phyloP scores from a whole-genome alignment of 441 rosid species.

The Jatropha podagrica region DNA sequence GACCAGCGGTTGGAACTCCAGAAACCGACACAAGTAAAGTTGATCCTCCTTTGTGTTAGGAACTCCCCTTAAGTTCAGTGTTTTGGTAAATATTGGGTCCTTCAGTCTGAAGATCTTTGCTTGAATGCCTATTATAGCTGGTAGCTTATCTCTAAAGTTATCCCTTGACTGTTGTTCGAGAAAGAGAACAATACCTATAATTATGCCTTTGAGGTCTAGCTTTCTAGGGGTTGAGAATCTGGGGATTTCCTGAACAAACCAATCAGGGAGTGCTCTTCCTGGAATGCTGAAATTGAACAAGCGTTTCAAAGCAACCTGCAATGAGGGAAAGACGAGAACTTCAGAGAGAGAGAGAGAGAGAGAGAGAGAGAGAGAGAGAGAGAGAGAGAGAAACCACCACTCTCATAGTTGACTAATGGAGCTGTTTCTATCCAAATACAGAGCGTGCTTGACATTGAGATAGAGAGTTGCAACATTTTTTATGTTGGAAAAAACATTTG shows the following conservation, averaged over 20 bases:
- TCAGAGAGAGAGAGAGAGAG: too few species aligned
- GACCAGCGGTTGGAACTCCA: slow-evolving; percentile 35
- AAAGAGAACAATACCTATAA: slow-evolving; percentile 49
- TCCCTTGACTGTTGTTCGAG: slow-evolving; percentile 30
- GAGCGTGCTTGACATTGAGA: too few species aligned
- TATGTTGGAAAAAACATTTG: too few species aligned
- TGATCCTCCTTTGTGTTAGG: slow-evolving; percentile 43
- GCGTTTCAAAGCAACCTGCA: slow-evolving; percentile 47
- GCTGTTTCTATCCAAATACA: too few species aligned
- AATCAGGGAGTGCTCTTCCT: slow-evolving; percentile 50
- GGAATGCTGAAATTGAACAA: slow-evolving; percentile 47
- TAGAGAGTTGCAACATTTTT: too few species aligned
- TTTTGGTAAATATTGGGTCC: not conserved
- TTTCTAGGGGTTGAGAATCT: slow-evolving; percentile 33
- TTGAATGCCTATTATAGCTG: slow-evolving; percentile 35
- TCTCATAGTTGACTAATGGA: too few species aligned
- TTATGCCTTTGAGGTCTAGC: slow-evolving; percentile 39
- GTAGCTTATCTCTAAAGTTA: slow-evolving; percentile 32
- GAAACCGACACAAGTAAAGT: slow-evolving; percentile 48
- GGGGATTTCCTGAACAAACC: slow-evolving; percentile 43
- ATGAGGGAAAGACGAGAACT: not conserved
- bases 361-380: too few species aligned
- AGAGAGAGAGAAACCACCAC: too few species aligned
- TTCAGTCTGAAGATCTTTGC: slow-evolving; percentile 22
- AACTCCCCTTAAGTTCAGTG: slow-evolving; percentile 45